phyloP scores from a whole-genome alignment of 345 rosid genomes.

The Eucalyptus lansdowneana region DNA sequence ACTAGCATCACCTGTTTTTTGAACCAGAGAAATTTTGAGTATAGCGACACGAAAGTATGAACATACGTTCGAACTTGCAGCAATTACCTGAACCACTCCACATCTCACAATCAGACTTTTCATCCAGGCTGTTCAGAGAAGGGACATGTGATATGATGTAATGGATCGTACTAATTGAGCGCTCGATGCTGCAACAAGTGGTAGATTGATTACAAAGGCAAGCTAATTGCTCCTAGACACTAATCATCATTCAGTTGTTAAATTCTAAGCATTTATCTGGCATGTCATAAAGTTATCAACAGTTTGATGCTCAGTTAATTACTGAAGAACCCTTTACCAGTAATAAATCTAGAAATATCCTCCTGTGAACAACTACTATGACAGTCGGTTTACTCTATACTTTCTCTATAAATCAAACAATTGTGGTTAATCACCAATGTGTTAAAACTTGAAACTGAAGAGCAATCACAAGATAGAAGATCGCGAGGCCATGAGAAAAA shows the following conservation, averaged over 20 bases:
- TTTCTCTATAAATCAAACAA: background rate
- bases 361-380: background rate
- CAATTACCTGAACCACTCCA: slow-evolving; percentile 81
- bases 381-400: background rate
- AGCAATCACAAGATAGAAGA: background rate
- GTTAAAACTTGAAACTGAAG: background rate
- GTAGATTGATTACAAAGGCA: background rate
- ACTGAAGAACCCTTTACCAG: background rate
- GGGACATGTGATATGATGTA: slow-evolving; percentile 44
- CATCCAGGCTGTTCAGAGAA: slow-evolving; percentile 23
- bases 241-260: background rate
- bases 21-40: background rate
- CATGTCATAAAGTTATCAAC: background rate
- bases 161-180: slow-evolving; percentile 36
- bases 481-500: background rate
- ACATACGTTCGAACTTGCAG: background rate
- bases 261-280: background rate
- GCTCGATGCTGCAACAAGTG: slow-evolving; percentile 35
- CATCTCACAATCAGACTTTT: slow-evolving; percentile 39
- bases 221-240: background rate
- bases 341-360: background rate
- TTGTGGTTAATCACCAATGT: background rate
- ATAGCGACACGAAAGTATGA: background rate
- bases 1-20: background rate
- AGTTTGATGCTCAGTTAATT: background rate